A percentile compares a stretch with the other conserved stretches of the same genome.
Evolutionary conservation across 306 rosid genomes (phyloP).

Genomic region (Acacia melanoxylon): DNA sequence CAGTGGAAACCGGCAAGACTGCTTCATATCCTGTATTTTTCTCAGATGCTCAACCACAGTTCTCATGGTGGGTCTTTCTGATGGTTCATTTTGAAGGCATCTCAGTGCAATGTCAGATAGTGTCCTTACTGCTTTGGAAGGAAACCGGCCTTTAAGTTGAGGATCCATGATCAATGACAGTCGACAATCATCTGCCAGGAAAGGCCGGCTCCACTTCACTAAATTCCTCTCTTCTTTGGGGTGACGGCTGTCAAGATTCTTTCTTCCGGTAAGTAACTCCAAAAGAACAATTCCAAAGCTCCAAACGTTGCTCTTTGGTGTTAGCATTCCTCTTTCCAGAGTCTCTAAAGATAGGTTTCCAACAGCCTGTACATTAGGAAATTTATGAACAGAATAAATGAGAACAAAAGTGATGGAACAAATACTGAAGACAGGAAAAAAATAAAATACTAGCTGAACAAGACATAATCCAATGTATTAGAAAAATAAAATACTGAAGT

Average conservation of each 20-base stretch:
- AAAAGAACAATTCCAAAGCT: slow-evolving; percentile 84
- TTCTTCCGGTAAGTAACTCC: slow-evolving; percentile 84
- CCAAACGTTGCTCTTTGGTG: slow-evolving; percentile 92
- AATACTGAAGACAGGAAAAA: neutral
- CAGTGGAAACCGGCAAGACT: slow-evolving; percentile 66
- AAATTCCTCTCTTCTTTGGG: slow-evolving; percentile 76
- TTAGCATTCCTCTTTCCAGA: slow-evolving; percentile 78
- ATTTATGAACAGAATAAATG: neutral
- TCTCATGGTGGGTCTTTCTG: slow-evolving; percentile 92
- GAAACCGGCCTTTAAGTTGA: slow-evolving; percentile 68
- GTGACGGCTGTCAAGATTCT: slow-evolving; percentile 61
- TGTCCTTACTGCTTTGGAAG: slow-evolving; percentile 67
- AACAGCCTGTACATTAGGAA: slow-evolving; percentile 52
- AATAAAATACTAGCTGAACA: slow-evolving; percentile 1
- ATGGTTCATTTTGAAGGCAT: slow-evolving; percentile 88
- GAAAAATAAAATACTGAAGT: slow-evolving; percentile 1
- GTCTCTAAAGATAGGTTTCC: slow-evolving; percentile 82
- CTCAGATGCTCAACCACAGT: slow-evolving; percentile 61
- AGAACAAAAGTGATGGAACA: slow-evolving; percentile 7
- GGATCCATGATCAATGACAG: slow-evolving; percentile 79
- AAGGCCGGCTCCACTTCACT: slow-evolving; percentile 87
- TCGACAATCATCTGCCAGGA: slow-evolving; percentile 59
- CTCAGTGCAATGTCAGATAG: slow-evolving; percentile 70
- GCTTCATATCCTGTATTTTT: slow-evolving; percentile 60
- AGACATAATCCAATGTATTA: neutral